Base-by-base conservation (phyloP, 2,329 filamentous ascomycete genomes). In the Aspergillus eucalypticola region DNA sequence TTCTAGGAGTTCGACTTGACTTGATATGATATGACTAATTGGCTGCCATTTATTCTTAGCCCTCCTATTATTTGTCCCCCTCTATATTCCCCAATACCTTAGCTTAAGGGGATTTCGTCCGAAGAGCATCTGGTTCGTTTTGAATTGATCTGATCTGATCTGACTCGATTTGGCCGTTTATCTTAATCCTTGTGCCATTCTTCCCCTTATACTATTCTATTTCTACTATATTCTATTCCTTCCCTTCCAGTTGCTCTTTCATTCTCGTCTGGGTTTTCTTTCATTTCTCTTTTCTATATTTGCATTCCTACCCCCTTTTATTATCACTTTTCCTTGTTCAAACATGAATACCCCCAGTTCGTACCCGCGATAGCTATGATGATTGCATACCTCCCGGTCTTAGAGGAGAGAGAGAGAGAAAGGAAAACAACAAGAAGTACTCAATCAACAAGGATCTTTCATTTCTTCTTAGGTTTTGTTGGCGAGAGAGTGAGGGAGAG, bases 261-360 rank as follows among this genome's bases (percentile, higher is more conserved):
- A 19, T 50, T 48, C 32, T 35, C 32, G 32, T 13, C 32, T 8
- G 21, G 39, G 17, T 32, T 32, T 41, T 52, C 32, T 41, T 56
- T 25, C 29, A 13, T 58, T 56, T 61, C 35, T 55, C 27, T 63
- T 60, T 52, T 56, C 27, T 65, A 53, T 49, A 11, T 52, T 29
- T 57, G 23, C 38, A 48, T 15, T 39, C 35, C 39, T 41, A 54
- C 50, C 58, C 51, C 49, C 51, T 39, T 44, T 32, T 32, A 32
- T 25, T 21, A 35, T 44, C 25, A 48, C 21, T 13, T 55, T 29
- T 15, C 41, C 8, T 23, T 44, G 8, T 23, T 54, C n/a, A 17
- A 23, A 54, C 39, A 54, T 46, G 27, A 42, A 44, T 35, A 38
- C n/a, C 23, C 38, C 52, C 39, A n/a, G 6, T 42, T 53, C 39